Evolutionary conservation across 2,329 filamentous ascomycete species (phyloP), one percentile per base, ranked within the genome.

Genomic region (Neurospora sp.): DNA sequence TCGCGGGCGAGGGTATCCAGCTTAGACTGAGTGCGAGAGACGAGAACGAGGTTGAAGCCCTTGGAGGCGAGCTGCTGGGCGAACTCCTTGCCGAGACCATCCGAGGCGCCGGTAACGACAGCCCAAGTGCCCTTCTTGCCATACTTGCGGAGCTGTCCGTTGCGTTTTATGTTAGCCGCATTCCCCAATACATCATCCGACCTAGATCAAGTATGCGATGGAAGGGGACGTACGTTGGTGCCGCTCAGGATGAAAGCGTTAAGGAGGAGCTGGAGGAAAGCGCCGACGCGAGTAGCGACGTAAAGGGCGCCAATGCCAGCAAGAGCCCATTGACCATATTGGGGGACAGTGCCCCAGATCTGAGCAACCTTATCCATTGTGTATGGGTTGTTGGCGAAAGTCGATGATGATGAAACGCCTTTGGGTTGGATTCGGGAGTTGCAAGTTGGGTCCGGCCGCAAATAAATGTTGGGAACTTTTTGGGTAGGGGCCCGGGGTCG

Each of bases 51-150:
- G 82, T 97, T 98, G 88, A 95, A 99, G 76, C 94, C 94, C 79
- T 96, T 94, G 72, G 88, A 85, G 33, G 96, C 94, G 70, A 99
- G 90, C 80, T 98, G 93, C 39, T 91, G 86, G 43, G 95, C 93
- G 79, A 93, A 99, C 83, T 99, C 96, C 82, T 97, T 98, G 79
- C 96, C 96, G 73, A 99, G 90, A 73, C 96, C 96, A 81, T 99
- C 96, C 11, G 94, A 97, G 68, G 95, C 96, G 73, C 96, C 96
- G 36, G 96, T 99, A 52, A 99, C 87, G 69, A 99, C 88, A 39
- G 93, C 96, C 94, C 95, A 99, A 71, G 91, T 94, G 72, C 95
- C 95, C 77, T 93, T 93, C 76, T 91, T 91, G 75, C 94, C 96
- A 82, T 97, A 98, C 75, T 91, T 93, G 76, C 90, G 90, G 71